Evolutionary conservation across 768 basidiomycete species (phyloP), one percentile per base, ranked within the genome.

Genomic region (Saitozyma podzolica): DNA sequence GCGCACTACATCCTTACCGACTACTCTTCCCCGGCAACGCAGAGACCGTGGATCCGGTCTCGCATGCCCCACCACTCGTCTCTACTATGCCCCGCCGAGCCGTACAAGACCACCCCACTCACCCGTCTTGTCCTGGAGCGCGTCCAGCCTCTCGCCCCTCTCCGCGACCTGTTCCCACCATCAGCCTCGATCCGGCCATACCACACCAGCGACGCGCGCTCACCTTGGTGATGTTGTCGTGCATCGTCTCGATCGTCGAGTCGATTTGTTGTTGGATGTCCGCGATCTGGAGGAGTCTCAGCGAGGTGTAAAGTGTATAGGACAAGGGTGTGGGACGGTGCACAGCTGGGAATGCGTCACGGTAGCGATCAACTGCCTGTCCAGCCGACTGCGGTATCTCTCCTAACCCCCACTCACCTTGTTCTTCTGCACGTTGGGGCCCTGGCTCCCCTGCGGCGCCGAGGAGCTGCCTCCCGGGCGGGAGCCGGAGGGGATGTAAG

Each of bases 121-220:
- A 95, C 95, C 94, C 56, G 96, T 99, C 85, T 98, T 98, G 82
- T 96, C 95, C 81, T 97, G 95, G 67, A 98, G 81, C 54, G 89
- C 88, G 76, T 98, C 93, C 66, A 99, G 82, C 68, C 92, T 81
- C 82, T 98, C 95, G 74, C 94, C 94, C 75, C 96, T 82, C 83
- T 98, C 93, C 14, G 92, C 90, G 16, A 80, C 77, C 61, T 74
- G 29, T 29, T 29, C 29, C 29, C 2, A 29, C 29, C 45, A 47
- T 56, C 52, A 43, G 37, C 10, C 13, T 50, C n/a, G 8, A 49
- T 41, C 40, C 3, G 42, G 17, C 50, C 49, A 13, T 14, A 14
- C 49, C 48, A 11, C 9, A 51, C 40, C 29, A 29, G 2, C 2
- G 29, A 29, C 29, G 29, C 29, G 2, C 29, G 29, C 29, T 29